Evolutionary conservation across 495 filamentous ascomycete genomes (phyloP).

Genomic region (Stereocaulon alpinum): DNA sequence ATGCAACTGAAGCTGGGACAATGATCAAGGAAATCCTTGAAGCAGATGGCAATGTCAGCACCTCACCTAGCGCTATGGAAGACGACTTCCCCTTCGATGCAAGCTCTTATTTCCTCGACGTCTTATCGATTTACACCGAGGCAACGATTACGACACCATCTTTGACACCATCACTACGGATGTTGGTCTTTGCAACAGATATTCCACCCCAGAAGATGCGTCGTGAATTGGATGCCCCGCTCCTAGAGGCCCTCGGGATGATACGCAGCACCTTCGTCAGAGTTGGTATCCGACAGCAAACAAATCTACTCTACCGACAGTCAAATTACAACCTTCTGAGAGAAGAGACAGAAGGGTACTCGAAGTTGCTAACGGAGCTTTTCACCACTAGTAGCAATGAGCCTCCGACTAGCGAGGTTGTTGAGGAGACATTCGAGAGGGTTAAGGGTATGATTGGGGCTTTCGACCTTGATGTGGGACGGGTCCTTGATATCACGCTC

Average conservation of each 20-base stretch:
- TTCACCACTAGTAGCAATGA: slow-evolving; percentile 65
- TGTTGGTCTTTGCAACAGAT: slow-evolving; percentile 56
- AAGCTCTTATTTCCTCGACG: slow-evolving; percentile 68
- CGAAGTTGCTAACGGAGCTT: slow-evolving; percentile 77
- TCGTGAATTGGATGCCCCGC: slow-evolving; percentile 64
- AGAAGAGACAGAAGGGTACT: slow-evolving; percentile 93
- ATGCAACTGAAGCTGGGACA: slow-evolving; percentile 55
- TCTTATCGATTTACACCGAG: slow-evolving; percentile 62
- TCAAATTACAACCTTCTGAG: slow-evolving; percentile 92
- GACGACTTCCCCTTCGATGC: slow-evolving; percentile 42
- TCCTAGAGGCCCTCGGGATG: slow-evolving; percentile 64
- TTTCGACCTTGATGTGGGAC: slow-evolving; percentile 87
- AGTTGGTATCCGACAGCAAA: slow-evolving; percentile 76
- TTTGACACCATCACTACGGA: slow-evolving; percentile 32
- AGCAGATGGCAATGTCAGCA: slow-evolving; percentile 34
- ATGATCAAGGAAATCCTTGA: slow-evolving; percentile 67
- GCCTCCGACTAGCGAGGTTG: slow-evolving; percentile 50
- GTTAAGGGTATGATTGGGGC: slow-evolving; percentile 88
- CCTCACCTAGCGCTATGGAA: slow-evolving; percentile 22
- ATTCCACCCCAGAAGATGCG: slow-evolving; percentile 66
- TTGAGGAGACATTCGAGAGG: slow-evolving; percentile 59
- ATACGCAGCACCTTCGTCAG: slow-evolving; percentile 77
- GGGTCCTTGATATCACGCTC: slow-evolving; percentile 83
- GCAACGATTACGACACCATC: slow-evolving; percentile 40
- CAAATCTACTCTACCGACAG: slow-evolving; percentile 85